phyloP scores from a whole-genome alignment of 1,139 yeast genomes.

The Kodamaea sp. region DNA sequence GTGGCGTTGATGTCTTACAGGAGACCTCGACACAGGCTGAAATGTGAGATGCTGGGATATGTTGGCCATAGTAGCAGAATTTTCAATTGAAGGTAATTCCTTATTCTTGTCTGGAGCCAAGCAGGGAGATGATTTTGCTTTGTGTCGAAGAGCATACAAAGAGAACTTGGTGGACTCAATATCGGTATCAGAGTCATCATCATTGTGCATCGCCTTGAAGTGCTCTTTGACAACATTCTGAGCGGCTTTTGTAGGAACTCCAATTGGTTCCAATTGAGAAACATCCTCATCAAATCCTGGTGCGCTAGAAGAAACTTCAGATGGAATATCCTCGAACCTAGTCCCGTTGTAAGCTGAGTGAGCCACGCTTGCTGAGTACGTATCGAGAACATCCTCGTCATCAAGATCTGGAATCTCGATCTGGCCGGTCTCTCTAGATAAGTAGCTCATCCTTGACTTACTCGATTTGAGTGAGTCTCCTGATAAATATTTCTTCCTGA shows the following conservation, averaged over 20 bases:
- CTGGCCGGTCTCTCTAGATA: conserved; percentile 34
- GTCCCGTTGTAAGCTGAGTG: conserved; percentile 29
- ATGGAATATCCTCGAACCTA: conserved; percentile 29
- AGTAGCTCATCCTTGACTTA: conserved; percentile 26
- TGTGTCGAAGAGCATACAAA: conserved; percentile 14
- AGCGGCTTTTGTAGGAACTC: conserved; percentile 37
- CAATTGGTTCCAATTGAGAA: conserved; percentile 33
- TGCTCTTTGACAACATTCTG: conserved; percentile 29
- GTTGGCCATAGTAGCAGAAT: not conserved
- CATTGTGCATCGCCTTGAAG: conserved; percentile 24
- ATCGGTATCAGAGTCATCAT: conserved; percentile 35
- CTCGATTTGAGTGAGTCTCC: conserved; percentile 8
- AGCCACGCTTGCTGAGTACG: conserved; percentile 24
- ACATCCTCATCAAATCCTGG: conserved; percentile 13
- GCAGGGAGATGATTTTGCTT: conserved; percentile 26
- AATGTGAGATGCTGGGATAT: not conserved
- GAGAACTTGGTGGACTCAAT: conserved; percentile 20
- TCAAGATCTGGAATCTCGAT: conserved; percentile 47
- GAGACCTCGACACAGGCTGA: conserved; percentile 18
- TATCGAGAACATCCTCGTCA: conserved; percentile 21
- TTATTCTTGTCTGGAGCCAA: conserved; percentile 9
- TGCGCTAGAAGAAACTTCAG: conserved; percentile 20
- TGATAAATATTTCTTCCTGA: conserved; percentile 18
- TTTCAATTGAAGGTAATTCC: conserved; percentile 15
- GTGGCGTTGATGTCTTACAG: conserved; percentile 40